Percentiles rank a stretch among this genome's conserved stretches.
Conservation (phyloP, 106 monocot genomes). For the Allium sativum region DNA sequence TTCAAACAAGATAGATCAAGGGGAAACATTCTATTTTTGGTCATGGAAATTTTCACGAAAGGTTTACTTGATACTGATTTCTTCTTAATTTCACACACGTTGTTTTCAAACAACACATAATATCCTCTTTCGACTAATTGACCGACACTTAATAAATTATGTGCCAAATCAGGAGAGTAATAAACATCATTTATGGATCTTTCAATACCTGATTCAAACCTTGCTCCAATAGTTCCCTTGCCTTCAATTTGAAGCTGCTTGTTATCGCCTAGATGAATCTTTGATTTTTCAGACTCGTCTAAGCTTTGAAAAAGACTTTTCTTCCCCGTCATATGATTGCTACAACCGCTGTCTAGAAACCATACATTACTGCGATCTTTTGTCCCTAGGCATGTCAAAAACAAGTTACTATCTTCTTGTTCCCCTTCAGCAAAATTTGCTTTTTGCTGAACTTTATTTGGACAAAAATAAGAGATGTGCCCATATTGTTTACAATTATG, state of each 20-base stretch:
- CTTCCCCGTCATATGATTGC: slow-evolving; percentile 1
- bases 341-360: too few relatives aligned
- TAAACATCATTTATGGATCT: slow-evolving; percentile 5
- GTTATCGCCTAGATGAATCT: slow-evolving; percentile 6
- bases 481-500: too few relatives aligned
- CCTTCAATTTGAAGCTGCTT: slow-evolving; percentile 6
- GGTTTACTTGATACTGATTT: neutral
- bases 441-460: too few relatives aligned
- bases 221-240: neutral
- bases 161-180: neutral
- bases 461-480: too few relatives aligned
- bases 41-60: neutral
- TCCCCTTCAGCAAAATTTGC: too few relatives aligned
- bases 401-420: too few relatives aligned
- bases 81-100: slow-evolving; percentile 6
- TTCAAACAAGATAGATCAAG: neutral
- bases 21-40: neutral
- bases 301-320: neutral
- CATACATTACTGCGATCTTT: too few relatives aligned
- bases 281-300: slow-evolving; percentile 7
- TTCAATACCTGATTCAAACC: slow-evolving; percentile 7
- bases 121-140: slow-evolving; percentile 1
- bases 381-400: too few relatives aligned
- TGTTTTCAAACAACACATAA: neutral
- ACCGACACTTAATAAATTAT: slow-evolving; percentile 3